These are phyloP conservation scores for Pythium pyrilobum DNA, from an alignment of 352 stramenopile species.

Conservation along the genomic window DNA sequence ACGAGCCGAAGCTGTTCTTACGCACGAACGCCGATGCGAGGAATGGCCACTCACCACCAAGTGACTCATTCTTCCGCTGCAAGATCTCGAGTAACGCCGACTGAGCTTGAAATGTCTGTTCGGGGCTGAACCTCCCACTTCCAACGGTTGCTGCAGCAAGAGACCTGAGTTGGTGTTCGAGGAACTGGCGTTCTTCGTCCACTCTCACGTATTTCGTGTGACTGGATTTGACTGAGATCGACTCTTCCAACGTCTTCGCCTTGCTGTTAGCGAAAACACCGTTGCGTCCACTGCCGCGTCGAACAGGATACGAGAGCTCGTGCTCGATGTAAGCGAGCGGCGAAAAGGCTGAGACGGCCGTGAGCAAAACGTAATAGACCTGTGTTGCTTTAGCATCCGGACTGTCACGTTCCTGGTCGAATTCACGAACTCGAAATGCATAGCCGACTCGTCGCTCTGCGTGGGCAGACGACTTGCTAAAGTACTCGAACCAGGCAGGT, in stretches of 20 bases:
- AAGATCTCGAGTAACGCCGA: slow-evolving; percentile 24
- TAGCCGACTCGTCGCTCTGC: slow-evolving; percentile 47
- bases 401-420: not conserved
- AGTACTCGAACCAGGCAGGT: slow-evolving; percentile 54
- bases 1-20: slow-evolving; percentile 20
- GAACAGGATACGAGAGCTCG: slow-evolving; percentile 7
- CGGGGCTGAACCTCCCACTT: not conserved
- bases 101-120: slow-evolving; percentile 20
- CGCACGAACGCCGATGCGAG: slow-evolving; percentile 14
- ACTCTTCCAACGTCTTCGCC: slow-evolving; percentile 22
- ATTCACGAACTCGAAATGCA: slow-evolving; percentile 30
- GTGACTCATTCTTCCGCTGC: slow-evolving; percentile 17
- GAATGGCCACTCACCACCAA: slow-evolving; percentile 26
- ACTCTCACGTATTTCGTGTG: slow-evolving; percentile 25
- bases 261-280: slow-evolving; percentile 18
- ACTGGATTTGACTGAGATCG: slow-evolving; percentile 34
- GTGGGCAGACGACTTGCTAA: slow-evolving; percentile 28
- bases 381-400: not conserved
- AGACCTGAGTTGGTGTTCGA: slow-evolving; percentile 30
- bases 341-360: slow-evolving; percentile 30
- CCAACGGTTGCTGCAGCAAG: slow-evolving; percentile 5
- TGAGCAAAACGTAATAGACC: slow-evolving; percentile 35
- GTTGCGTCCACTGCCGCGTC: slow-evolving; percentile 9
- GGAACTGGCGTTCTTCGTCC: slow-evolving; percentile 36
- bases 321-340: slow-evolving; percentile 37